Percentiles rank a stretch among this genome's conserved stretches.
phyloP scores from a whole-genome alignment of 306 rosid species.

The Carpinus viminea region DNA sequence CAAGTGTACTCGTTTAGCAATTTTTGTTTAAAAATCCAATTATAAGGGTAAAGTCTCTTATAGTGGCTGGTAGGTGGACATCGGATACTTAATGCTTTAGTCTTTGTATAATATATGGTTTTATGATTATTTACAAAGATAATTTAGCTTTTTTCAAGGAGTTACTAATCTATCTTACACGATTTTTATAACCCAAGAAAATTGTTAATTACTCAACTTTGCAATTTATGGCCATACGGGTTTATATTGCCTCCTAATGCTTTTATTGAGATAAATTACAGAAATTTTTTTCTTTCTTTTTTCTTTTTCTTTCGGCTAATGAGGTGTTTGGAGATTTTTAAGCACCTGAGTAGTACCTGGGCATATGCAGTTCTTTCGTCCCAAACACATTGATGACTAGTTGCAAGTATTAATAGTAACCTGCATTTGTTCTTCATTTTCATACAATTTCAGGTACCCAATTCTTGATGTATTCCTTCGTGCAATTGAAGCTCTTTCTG shows the following conservation, averaged over 20 bases:
- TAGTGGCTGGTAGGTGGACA: not conserved
- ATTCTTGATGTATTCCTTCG: conserved; percentile 76
- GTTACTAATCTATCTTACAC: not conserved
- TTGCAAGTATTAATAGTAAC: not conserved
- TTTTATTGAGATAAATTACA: not conserved
- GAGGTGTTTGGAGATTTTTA: not conserved
- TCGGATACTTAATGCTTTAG: not conserved
- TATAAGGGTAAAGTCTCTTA: not conserved
- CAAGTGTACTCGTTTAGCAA: not conserved
- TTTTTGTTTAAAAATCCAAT: not conserved
- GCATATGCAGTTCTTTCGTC: not conserved
- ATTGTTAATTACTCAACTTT: not conserved
- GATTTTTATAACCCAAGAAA: not conserved
- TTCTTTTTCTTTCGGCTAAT: too few species aligned
- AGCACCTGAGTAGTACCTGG: not conserved
- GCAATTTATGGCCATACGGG: not conserved
- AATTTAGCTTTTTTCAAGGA: not conserved
- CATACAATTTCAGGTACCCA: conserved; percentile 60
- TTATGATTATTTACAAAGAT: not conserved
- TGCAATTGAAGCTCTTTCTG: conserved; percentile 75
- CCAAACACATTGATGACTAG: not conserved
- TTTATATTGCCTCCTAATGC: not conserved
- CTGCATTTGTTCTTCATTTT: conserved; percentile 7
- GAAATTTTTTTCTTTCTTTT: not conserved
- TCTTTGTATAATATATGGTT: not conserved